Base-by-base conservation (phyloP, 805 yeast genomes). In the Hanseniaspora clermontiae region DNA sequence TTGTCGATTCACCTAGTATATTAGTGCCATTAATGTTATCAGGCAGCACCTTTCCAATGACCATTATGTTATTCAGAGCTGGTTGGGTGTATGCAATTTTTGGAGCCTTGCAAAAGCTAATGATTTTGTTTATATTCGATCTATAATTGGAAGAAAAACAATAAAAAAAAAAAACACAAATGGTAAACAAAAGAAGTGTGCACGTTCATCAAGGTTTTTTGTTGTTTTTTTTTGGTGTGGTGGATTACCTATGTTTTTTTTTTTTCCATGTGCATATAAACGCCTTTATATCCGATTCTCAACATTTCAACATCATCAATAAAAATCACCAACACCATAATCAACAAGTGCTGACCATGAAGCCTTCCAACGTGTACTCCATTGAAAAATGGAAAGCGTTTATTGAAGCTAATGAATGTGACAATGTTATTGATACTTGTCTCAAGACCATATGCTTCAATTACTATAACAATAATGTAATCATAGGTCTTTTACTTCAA, bases 11-110 rank as follows among this genome's bases (percentile, higher is more conserved):
- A 34, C 49, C 46, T 11, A 51, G 32, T 32, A 42, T 37, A 43
- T 51, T 51, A 19, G 49, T 19, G 17, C 45, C 42, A 32, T 27
- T 51, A n/a, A 31, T 43, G 31, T 24, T 36, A 15, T 51, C 55
- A n/a, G 55, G 55, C 27, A 51, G 24, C 2, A 51, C 55, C 32
- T 36, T 42, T 42, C 55, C 49, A 17, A 51, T 51, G 15, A 51
- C 55, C 55, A 51, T 51, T n/a, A 9, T 39, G 10, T 8, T 43
- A 10, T 20, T 11, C 15, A 20, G 12, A 43, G 27, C 3, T 24
- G 3, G 27, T 24, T 24, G 27, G 27, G 5, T 24, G 27, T 24
- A n/a, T n/a, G n/a, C n/a, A 24, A 24, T 24, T 5, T 24, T 24
- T 24, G 27, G 27, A 5, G 3, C 27, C 5, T 24, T n/a, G n/a